Percentiles rank a stretch among this genome's conserved stretches.
These are phyloP conservation scores for Ilex paraguariensis DNA, from an alignment of 305 asterid genomes.

Conservation along the genomic window DNA sequence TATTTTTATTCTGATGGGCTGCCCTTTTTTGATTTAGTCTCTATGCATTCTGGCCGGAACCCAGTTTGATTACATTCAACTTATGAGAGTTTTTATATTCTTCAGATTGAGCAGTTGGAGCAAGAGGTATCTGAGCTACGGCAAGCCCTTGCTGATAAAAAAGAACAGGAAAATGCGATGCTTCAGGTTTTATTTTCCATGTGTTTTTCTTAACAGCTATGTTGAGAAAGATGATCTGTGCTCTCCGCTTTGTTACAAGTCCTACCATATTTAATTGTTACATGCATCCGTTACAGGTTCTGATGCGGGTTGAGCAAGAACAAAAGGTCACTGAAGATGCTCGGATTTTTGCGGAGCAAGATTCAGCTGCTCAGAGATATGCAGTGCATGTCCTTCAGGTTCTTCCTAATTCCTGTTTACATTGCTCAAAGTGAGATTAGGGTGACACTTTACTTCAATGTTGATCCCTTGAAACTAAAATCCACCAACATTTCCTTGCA, in stretches of 20 bases:
- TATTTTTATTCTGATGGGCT: no score
- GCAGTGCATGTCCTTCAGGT: slow-evolving; percentile 68
- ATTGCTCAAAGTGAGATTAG: no score
- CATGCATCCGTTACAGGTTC: slow-evolving; percentile 46
- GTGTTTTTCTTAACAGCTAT: slow-evolving; percentile 10
- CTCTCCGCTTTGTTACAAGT: slow-evolving; percentile 10
- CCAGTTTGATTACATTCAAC: not conserved
- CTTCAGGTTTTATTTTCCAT: slow-evolving; percentile 52
- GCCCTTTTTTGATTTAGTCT: no score
- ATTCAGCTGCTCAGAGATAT: slow-evolving; percentile 61
- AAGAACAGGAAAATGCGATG: slow-evolving; percentile 76
- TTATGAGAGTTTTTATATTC: not conserved
- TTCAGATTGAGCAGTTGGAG: slow-evolving; percentile 85
- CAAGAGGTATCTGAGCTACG: slow-evolving; percentile 64
- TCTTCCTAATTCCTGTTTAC: slow-evolving; percentile 1
- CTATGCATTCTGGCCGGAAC: no score
- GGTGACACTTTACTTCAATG: no score
- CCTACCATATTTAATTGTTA: slow-evolving; percentile 13
- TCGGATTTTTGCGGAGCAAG: slow-evolving; percentile 72
- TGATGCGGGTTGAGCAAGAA: slow-evolving; percentile 88
- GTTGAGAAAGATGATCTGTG: slow-evolving; percentile 5
- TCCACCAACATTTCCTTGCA: no score
- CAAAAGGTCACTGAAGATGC: slow-evolving; percentile 83
- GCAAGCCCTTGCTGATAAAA: slow-evolving; percentile 57
- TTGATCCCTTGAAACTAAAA: no score